These are phyloP conservation scores for Neurospora tetrasperma DNA, from an alignment of 495 filamentous ascomycete genomes.

Conservation along the genomic window DNA sequence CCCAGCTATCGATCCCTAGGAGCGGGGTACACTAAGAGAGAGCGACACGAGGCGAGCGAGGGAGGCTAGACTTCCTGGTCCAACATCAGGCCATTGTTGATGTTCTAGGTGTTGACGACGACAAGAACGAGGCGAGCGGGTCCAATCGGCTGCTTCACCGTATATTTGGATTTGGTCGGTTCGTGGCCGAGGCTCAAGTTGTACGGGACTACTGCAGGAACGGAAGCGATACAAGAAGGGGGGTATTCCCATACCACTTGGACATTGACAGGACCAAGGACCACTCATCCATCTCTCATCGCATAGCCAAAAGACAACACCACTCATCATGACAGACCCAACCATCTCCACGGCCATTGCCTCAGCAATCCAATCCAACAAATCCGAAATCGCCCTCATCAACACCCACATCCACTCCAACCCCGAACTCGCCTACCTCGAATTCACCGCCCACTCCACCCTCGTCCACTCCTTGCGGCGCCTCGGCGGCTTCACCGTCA, in stretches of 20 bases:
- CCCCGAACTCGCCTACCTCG: constrained; percentile 46
- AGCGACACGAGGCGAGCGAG: neutral
- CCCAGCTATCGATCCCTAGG: neutral
- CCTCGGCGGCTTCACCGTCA: constrained; percentile 33
- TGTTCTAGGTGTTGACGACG: neutral
- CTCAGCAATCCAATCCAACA: constrained; percentile 1
- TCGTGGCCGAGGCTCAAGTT: neutral
- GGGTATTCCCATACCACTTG: neutral
- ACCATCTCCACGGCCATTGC: constrained; percentile 17
- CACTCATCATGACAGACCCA: neutral
- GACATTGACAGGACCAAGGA: neutral
- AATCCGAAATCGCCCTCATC: constrained; percentile 31
- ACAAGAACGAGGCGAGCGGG: neutral
- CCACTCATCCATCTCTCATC: neutral
- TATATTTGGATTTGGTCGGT: neutral
- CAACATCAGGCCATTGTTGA: neutral
- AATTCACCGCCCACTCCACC: constrained; percentile 41
- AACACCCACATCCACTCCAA: constrained; percentile 42
- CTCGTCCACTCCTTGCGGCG: constrained; percentile 32
- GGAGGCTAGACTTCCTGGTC: neutral
- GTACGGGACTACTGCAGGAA: neutral
- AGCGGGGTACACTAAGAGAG: neutral
- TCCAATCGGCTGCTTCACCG: neutral
- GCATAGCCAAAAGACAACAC: neutral
- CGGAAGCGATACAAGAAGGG: neutral